Evolutionary conservation across 2,329 filamentous ascomycete species (phyloP), one percentile per base, ranked within the genome.

Genomic region (Zasmidium cellare): DNA sequence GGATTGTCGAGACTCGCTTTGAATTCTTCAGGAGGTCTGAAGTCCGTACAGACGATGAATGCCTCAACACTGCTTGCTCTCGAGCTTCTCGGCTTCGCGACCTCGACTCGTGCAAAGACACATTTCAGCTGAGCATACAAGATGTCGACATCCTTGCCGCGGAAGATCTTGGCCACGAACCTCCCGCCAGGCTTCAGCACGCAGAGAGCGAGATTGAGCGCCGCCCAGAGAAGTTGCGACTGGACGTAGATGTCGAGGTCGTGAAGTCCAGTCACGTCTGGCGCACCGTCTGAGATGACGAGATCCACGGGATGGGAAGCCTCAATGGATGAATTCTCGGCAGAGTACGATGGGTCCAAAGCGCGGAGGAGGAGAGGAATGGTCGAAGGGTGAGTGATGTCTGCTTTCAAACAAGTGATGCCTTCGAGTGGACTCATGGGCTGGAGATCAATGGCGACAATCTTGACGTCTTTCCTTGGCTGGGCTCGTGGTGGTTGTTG

Each of bases 171-270:
- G 59, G 94, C 94, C 7, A 99, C 93, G 68, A 99, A 99, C 70
- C 91, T 96, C 62, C 94, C 94, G 46, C 94, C 94, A 0, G 92
- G 92, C 59, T 90, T 89, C 20, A 99, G 84, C 12, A 99, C 92
- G 71, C 93, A 96, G 12, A 97, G 85, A 0, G 94, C 92, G 2
- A 99, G 85, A 73, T 97, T 96, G 19, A 99, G 84, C 0, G 94
- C 94, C 0, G 93, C 91, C 75, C 96, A 97, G 51, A 99, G 87
- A 9, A 99, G 83, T 76, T 97, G 94, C 9, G 90, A 92, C 76
- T 99, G 94, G 18, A 99, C 90, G 76, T 99, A 99, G 66, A 97
- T 97, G 75, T 99, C 94, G 35, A 99, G 85, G 73, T 99, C 94
- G 74, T 99, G 94, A 1, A 99, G 82, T 19, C 94, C 94, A 0